phyloP scores from a whole-genome alignment of 1,284 basidiomycete genomes.

The Trametes sp. region DNA sequence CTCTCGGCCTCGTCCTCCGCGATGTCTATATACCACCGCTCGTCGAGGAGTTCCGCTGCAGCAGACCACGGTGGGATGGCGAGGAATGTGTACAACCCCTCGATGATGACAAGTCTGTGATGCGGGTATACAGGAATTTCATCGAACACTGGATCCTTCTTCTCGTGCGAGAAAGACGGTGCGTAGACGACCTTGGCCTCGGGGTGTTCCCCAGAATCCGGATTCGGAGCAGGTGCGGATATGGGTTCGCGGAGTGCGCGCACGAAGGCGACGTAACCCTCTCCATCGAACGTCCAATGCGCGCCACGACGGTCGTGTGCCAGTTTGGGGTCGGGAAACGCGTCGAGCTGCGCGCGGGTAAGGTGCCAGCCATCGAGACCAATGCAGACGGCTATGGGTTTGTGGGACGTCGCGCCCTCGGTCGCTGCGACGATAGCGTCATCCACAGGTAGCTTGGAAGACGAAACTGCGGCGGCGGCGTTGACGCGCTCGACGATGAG shows the following conservation, averaged over 20 bases:
- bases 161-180: constrained; percentile 77
- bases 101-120: constrained; percentile 83
- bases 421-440: neutral
- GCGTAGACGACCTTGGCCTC: constrained; percentile 52
- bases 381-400: constrained; percentile 55
- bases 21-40: constrained; percentile 80
- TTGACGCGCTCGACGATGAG: constrained; percentile 62
- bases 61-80: constrained; percentile 77
- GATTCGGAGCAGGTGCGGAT: constrained; percentile 9
- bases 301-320: constrained; percentile 76
- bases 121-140: constrained; percentile 62
- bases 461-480: constrained; percentile 40
- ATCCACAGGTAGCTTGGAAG: constrained; percentile 22
- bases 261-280: constrained; percentile 73
- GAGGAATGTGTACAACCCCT: constrained; percentile 87
- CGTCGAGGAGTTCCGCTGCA: constrained; percentile 74
- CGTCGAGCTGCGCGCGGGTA: constrained; percentile 70
- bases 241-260: constrained; percentile 55
- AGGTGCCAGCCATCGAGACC: constrained; percentile 90
- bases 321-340: constrained; percentile 71
- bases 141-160: constrained; percentile 69
- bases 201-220: neutral
- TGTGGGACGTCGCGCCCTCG: neutral
- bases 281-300: constrained; percentile 79
- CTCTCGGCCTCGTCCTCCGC: constrained; percentile 65